These are phyloP conservation scores for Colletotrichum spaethianum DNA, from an alignment of 2,329 filamentous ascomycete species.

Conservation along the genomic window DNA sequence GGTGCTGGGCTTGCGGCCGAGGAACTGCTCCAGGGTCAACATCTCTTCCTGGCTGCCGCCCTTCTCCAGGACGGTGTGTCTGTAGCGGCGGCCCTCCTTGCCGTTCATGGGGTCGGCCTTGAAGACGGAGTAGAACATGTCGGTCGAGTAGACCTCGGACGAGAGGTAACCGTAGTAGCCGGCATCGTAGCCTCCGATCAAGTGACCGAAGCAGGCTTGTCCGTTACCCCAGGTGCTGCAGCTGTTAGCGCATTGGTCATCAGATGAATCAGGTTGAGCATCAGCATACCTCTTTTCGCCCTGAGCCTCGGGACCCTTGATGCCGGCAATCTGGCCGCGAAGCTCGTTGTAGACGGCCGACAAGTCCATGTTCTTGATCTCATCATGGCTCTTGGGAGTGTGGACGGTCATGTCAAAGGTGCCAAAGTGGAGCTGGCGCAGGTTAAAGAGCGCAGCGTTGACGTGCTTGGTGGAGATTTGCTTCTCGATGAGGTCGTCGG, in stretches of 20 bases:
- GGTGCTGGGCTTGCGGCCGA: slow-evolving; percentile 81
- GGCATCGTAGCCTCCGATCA: slow-evolving; percentile 88
- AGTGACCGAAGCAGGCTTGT: slow-evolving; percentile 84
- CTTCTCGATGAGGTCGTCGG: slow-evolving; percentile 80
- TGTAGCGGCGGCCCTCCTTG: slow-evolving; percentile 80
- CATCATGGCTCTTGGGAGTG: slow-evolving; percentile 77
- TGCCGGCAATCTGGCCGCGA: slow-evolving; percentile 78
- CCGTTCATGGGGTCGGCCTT: slow-evolving; percentile 84
- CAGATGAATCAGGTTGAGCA: too few species aligned
- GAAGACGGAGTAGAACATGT: slow-evolving; percentile 90
- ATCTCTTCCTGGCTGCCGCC: slow-evolving; percentile 87
- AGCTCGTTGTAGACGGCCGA: slow-evolving; percentile 80
- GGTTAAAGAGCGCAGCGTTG: slow-evolving; percentile 84
- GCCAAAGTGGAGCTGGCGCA: slow-evolving; percentile 84
- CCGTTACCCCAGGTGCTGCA: slow-evolving; percentile 79
- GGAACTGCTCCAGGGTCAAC: slow-evolving; percentile 82
- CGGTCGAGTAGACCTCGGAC: slow-evolving; percentile 84
- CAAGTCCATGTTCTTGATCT: slow-evolving; percentile 76
- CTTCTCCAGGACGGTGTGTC: slow-evolving; percentile 83
- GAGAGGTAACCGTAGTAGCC: slow-evolving; percentile 85
- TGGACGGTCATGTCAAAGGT: slow-evolving; percentile 90
- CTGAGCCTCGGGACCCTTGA: slow-evolving; percentile 80
- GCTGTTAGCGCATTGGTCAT: slow-evolving; percentile 46
- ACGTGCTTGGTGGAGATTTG: slow-evolving; percentile 85
- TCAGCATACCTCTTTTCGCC: slow-evolving; percentile 67